phyloP scores from a whole-genome alignment of 2,329 filamentous ascomycete genomes.

The Fusarium miscanthi region DNA sequence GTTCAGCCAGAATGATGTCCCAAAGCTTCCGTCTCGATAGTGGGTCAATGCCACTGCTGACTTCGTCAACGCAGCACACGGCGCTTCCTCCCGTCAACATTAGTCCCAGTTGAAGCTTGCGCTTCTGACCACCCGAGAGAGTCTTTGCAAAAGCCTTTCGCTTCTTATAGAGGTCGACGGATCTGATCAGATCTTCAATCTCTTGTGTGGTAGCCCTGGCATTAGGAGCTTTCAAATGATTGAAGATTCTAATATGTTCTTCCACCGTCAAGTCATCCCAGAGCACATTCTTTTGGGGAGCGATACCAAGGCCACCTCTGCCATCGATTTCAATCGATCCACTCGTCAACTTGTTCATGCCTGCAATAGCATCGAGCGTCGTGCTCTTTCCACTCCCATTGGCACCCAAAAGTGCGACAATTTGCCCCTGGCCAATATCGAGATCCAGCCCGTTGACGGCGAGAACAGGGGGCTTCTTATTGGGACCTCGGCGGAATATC shows the following conservation, averaged over 20 bases:
- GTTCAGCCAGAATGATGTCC: slow-evolving; percentile 90
- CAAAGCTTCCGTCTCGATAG: slow-evolving; percentile 89
- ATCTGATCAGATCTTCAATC: slow-evolving; percentile 71
- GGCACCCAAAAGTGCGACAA: slow-evolving; percentile 85
- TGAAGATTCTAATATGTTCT: slow-evolving; percentile 88
- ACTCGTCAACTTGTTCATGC: slow-evolving; percentile 79
- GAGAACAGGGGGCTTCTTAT: slow-evolving; percentile 70
- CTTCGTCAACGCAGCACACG: slow-evolving; percentile 92
- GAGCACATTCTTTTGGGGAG: slow-evolving; percentile 92
- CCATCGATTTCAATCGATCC: slow-evolving; percentile 83
- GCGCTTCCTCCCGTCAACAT: slow-evolving; percentile 92
- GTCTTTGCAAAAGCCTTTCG: slow-evolving; percentile 77
- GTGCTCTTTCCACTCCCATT: slow-evolving; percentile 94
- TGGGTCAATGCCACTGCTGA: slow-evolving; percentile 88
- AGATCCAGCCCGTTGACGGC: slow-evolving; percentile 82
- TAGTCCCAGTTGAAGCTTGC: slow-evolving; percentile 92
- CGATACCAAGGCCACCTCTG: slow-evolving; percentile 83
- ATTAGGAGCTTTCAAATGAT: slow-evolving; percentile 76
- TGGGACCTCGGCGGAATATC: slow-evolving; percentile 58
- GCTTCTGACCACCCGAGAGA: slow-evolving; percentile 89
- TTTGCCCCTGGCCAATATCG: slow-evolving; percentile 79
- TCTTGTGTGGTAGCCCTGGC: slow-evolving; percentile 66
- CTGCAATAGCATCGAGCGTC: slow-evolving; percentile 87
- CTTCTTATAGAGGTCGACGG: slow-evolving; percentile 82
- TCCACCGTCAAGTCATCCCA: slow-evolving; percentile 90